A percentile compares a stretch with the other conserved stretches of the same genome.
These are phyloP conservation scores for Dactylellina drechsleri DNA, from an alignment of 2,329 filamentous ascomycete species.

Conservation along the genomic window DNA sequence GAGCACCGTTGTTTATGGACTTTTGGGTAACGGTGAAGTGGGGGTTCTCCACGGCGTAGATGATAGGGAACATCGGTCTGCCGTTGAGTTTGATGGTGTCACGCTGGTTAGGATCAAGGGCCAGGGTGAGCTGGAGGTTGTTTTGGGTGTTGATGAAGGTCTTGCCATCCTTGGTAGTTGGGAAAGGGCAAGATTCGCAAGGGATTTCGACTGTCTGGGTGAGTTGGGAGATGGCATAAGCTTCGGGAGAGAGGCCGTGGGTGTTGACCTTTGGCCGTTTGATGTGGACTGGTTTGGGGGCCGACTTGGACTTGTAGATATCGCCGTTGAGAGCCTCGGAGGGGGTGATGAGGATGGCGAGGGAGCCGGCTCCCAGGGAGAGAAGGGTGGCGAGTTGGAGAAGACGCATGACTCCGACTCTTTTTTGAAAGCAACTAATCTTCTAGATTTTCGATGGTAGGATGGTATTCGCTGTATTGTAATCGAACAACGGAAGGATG, in stretches of 20 bases:
- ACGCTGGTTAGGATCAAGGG: conserved; percentile 26
- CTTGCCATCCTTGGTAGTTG: conserved; percentile 15
- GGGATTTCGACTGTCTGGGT: conserved; percentile 33
- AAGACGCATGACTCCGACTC: conserved; percentile 36
- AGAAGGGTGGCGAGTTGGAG: conserved; percentile 45
- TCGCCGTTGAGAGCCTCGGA: conserved; percentile 35
- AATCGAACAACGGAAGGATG: not conserved
- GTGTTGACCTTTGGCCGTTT: conserved; percentile 38
- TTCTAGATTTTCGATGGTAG: not conserved
- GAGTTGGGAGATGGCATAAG: conserved; percentile 34
- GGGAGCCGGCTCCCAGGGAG: conserved; percentile 53
- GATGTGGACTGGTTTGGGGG: conserved; percentile 12
- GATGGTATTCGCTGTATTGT: not conserved
- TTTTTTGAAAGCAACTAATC: not conserved
- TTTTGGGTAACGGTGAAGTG: conserved; percentile 34
- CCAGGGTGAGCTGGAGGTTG: conserved; percentile 38
- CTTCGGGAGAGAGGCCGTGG: conserved; percentile 42
- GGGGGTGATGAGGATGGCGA: conserved; percentile 46
- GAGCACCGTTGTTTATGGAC: conserved; percentile 34
- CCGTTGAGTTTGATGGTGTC: conserved; percentile 46
- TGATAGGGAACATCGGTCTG: conserved; percentile 38
- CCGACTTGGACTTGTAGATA: conserved; percentile 33
- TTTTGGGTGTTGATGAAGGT: conserved; percentile 34
- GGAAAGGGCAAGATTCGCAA: conserved; percentile 50
- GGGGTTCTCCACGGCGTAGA: conserved; percentile 30